Base-by-base conservation (phyloP, 2,329 filamentous ascomycete species). In the Cordyceps cateniannulata region DNA sequence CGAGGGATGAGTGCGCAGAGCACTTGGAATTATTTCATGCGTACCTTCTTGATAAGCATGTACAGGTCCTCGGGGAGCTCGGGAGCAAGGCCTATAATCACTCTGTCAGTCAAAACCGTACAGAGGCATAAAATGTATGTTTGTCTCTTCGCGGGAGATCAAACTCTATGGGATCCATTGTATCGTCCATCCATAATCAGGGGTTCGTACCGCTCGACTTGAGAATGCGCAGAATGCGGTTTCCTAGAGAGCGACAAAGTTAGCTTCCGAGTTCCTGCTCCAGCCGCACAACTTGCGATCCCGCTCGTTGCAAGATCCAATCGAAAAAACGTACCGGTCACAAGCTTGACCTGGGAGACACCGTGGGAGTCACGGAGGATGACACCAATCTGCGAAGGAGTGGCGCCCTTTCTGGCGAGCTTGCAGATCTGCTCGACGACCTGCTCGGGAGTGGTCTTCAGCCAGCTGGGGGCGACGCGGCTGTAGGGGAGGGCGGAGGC, bases 41-140 rank as follows among this genome's bases (percentile, higher is more conserved):
- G 64, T 77, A 96, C 93, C 92, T 99, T 99, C 90, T 97, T 97
- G 91, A 98, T 98, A 79, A 98, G 85, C 90, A 96, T 96, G 89
- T 98, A 99, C 71, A 98, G 89, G 82, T 99, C 95, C 88, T 99
- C 95, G 77, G 96, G 95, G 73, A 99, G 88, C 79, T 98, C 93
- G 78, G 96, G 95, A 72, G 95, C 93, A 77, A 99, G 92, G 84
- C 95, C 95, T 99, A 83, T 75, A 76, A 88, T 96, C 92, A 85
- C 92, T 93, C 89, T 87, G 90, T 95, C 90, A 95, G 91, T 87
- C 86, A 81, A 79, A 83, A 93, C 91, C 90, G 89, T 86, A 82
- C 89, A 93, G 90, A 91, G 91, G 91, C 90, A 86, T 80, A 63
- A 64, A 64, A 69, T 64, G 62, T 62, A 60, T 35, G 53, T 68